Percentiles rank a stretch among this genome's conserved stretches.
Evolutionary conservation across 73 alveolate genomes (phyloP).

Genomic region (Durusdinium trenchii): DNA sequence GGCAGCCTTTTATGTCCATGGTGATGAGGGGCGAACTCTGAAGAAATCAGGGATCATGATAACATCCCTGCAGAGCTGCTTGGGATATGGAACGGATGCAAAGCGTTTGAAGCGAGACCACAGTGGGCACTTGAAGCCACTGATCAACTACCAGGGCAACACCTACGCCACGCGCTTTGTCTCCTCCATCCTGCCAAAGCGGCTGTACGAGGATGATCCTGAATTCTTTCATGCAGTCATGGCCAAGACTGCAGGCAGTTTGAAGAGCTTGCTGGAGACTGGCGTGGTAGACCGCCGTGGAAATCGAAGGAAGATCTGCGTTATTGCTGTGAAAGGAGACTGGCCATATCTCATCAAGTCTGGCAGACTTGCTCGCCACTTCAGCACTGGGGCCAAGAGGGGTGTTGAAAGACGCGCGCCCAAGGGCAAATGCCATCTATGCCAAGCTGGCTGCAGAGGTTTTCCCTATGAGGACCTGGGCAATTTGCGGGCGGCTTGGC

Average conservation of each 20-base stretch:
- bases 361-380: neutral
- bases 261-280: neutral
- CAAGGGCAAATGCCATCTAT: constrained; percentile 30
- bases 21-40: constrained; percentile 44
- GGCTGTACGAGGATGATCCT: neutral
- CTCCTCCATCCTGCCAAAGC: neutral
- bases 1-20: neutral
- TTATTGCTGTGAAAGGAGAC: constrained; percentile 36
- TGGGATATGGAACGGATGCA: neutral
- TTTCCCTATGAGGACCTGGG: neutral
- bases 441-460: neutral
- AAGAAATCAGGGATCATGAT: neutral
- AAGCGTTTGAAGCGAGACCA: neutral
- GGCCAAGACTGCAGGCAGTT: neutral
- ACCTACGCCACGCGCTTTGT: neutral
- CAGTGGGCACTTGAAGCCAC: neutral
- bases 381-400: neutral
- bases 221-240: neutral
- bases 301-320: neutral
- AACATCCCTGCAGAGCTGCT: neutral
- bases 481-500: neutral
- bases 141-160: neutral
- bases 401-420: neutral
- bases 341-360: neutral
- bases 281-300: neutral